A percentile compares a stretch with the other conserved stretches of the same genome.
phyloP scores from a whole-genome alignment of 352 stramenopile species.

The Pythium pyrilobum region DNA sequence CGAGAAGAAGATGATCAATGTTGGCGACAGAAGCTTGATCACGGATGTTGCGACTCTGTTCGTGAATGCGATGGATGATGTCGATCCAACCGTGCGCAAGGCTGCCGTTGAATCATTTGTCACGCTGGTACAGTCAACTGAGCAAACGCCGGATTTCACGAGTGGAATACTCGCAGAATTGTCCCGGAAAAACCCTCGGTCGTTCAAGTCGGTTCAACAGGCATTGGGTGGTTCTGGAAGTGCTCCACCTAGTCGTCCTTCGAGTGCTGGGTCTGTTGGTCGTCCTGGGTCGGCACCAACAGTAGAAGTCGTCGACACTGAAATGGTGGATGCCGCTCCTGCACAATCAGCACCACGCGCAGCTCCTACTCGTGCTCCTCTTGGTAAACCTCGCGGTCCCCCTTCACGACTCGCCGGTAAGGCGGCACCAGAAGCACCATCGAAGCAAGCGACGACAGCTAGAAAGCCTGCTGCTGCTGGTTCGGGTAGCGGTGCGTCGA shows the following conservation, averaged over 20 bases:
- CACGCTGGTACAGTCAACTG: constrained; percentile 45
- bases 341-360: neutral
- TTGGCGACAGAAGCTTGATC: constrained; percentile 57
- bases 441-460: constrained; percentile 17
- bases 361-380: constrained; percentile 27
- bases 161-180: constrained; percentile 61
- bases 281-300: no score
- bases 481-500: neutral
- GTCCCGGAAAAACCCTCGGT: constrained; percentile 61
- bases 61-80: constrained; percentile 59
- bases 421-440: neutral
- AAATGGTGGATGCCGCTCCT: constrained; percentile 14
- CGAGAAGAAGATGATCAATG: constrained; percentile 62
- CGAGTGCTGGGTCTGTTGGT: constrained; percentile 20
- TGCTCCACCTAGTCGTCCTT: constrained; percentile 22
- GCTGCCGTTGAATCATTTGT: constrained; percentile 62
- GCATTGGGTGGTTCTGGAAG: constrained; percentile 28
- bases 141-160: constrained; percentile 46
- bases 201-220: constrained; percentile 62
- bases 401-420: constrained; percentile 53
- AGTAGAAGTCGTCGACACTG: constrained; percentile 14
- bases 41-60: constrained; percentile 63
- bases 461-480: constrained; percentile 8
- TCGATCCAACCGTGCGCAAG: constrained; percentile 76
- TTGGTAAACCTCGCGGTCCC: no score